Evolutionary conservation across 2,329 filamentous ascomycete species (phyloP).

Genomic region (Onygena corvina): DNA sequence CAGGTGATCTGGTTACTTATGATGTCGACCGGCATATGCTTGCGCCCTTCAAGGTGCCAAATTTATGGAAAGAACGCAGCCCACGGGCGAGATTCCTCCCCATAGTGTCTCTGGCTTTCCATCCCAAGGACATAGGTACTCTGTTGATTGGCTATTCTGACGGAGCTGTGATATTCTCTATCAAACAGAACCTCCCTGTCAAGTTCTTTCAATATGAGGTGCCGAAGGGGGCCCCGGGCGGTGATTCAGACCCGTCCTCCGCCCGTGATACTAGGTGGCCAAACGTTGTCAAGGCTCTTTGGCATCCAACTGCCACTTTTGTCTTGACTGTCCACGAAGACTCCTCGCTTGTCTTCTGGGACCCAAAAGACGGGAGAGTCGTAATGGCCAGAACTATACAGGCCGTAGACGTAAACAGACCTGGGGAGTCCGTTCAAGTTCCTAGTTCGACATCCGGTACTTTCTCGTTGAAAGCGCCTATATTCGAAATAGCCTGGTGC

Average conservation of each 20-base stretch:
- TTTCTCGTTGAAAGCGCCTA: constrained; percentile 56
- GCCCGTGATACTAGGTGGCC: constrained; percentile 56
- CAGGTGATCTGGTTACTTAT: constrained; percentile 75
- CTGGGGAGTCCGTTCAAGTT: constrained; percentile 33
- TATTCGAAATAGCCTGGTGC: constrained; percentile 77
- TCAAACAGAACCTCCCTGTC: constrained; percentile 73
- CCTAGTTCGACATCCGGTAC: constrained; percentile 36
- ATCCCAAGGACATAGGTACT: constrained; percentile 84
- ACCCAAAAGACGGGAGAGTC: constrained; percentile 73
- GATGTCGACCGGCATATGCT: constrained; percentile 73
- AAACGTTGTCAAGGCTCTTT: constrained; percentile 67
- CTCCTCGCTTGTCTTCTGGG: constrained; percentile 86
- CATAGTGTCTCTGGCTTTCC: constrained; percentile 68
- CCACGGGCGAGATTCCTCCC: constrained; percentile 52
- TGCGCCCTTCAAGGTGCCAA: constrained; percentile 69
- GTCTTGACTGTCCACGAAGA: constrained; percentile 80
- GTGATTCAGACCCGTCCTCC: constrained; percentile 51
- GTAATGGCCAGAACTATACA: constrained; percentile 72
- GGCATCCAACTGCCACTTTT: constrained; percentile 92
- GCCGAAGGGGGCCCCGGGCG: constrained; percentile 72
- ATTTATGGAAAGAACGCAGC: constrained; percentile 69
- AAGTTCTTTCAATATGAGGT: constrained; percentile 76
- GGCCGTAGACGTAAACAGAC: constrained; percentile 60
- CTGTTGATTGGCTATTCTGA: constrained; percentile 82
- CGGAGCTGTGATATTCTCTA: constrained; percentile 81